These are phyloP conservation scores for Gracilaria caudata DNA, from an alignment of 23 red algal genomes.

Conservation along the genomic window DNA sequence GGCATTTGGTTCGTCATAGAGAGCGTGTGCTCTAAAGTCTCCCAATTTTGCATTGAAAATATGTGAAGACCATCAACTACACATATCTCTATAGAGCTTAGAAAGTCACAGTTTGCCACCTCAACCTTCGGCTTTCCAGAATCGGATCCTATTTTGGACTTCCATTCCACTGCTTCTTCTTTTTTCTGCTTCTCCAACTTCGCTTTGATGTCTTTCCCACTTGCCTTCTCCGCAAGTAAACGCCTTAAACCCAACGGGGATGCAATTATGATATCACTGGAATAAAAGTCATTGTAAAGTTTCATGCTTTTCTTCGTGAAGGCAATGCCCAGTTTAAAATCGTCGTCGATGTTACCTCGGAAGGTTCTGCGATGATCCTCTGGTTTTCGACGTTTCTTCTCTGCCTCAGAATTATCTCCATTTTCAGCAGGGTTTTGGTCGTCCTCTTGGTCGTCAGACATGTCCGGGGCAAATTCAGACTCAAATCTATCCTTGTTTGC, in stretches of 20 bases:
- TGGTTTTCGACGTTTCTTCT: conserved; percentile 41
- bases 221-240: conserved; percentile 47
- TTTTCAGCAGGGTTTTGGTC: neutral
- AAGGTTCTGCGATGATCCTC: conserved; percentile 68
- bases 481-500: conserved; percentile 77
- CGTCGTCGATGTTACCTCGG: conserved; percentile 93
- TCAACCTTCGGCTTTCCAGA: conserved; percentile 29
- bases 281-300: conserved; percentile 83
- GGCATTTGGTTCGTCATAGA: conserved; percentile 77
- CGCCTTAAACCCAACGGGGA: conserved; percentile 86
- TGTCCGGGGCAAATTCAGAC: conserved; percentile 71
- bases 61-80: conserved; percentile 68
- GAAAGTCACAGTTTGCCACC: conserved; percentile 59
- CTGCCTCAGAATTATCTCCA: neutral
- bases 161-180: conserved; percentile 47
- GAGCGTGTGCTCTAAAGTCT: conserved; percentile 44
- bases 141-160: conserved; percentile 7
- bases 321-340: conserved; percentile 86
- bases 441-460: conserved; percentile 14
- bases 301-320: conserved; percentile 60
- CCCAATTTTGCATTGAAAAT: conserved; percentile 95
- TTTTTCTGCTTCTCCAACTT: conserved; percentile 19
- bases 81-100: conserved; percentile 88
- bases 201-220: conserved; percentile 13
- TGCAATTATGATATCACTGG: conserved; percentile 86